Evolutionary conservation across 2,329 filamentous ascomycete genomes (phyloP).

Genomic region (Chaetomiaceae sp.): DNA sequence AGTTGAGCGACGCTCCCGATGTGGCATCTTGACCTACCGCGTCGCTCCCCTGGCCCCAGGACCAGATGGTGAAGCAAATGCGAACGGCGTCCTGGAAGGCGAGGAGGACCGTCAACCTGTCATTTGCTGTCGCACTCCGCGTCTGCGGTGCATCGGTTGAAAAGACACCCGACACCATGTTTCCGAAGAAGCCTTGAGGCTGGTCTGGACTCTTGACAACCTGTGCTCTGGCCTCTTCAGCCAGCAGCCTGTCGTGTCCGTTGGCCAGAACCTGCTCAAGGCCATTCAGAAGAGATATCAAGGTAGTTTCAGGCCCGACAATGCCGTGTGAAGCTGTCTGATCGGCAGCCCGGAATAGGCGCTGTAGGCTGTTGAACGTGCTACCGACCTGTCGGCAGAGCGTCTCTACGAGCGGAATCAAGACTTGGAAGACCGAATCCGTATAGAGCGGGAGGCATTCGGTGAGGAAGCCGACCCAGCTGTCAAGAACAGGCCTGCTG

Average conservation of each 20-base stretch:
- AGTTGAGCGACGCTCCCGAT: constrained; percentile 77
- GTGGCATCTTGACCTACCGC: constrained; percentile 55
- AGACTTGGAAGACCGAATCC: constrained; percentile 78
- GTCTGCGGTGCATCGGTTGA: constrained; percentile 69
- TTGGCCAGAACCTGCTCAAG: constrained; percentile 85
- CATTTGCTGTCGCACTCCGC: constrained; percentile 85
- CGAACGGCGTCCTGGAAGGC: constrained; percentile 94
- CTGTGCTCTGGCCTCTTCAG: constrained; percentile 67
- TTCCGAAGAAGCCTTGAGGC: constrained; percentile 84
- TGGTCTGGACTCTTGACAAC: constrained; percentile 74
- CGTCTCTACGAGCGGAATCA: constrained; percentile 87
- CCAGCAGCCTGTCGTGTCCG: constrained; percentile 75
- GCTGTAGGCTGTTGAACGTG: constrained; percentile 67
- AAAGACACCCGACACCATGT: constrained; percentile 90
- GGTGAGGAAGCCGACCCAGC: constrained; percentile 82
- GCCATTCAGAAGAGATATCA: constrained; percentile 85
- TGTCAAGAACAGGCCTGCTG: constrained; percentile 76
- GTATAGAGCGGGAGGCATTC: constrained; percentile 81
- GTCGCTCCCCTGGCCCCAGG: constrained; percentile 71
- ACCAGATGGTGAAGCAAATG: constrained; percentile 91
- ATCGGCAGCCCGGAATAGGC: constrained; percentile 48
- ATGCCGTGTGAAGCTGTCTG: constrained; percentile 3
- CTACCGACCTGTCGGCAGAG: constrained; percentile 72
- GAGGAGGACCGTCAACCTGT: constrained; percentile 86
- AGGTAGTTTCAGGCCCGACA: constrained; percentile 61